Percentiles rank a stretch among this genome's conserved stretches.
Conservation (phyloP, 2,329 filamentous ascomycete genomes). For the Stenocarpella maydis region DNA sequence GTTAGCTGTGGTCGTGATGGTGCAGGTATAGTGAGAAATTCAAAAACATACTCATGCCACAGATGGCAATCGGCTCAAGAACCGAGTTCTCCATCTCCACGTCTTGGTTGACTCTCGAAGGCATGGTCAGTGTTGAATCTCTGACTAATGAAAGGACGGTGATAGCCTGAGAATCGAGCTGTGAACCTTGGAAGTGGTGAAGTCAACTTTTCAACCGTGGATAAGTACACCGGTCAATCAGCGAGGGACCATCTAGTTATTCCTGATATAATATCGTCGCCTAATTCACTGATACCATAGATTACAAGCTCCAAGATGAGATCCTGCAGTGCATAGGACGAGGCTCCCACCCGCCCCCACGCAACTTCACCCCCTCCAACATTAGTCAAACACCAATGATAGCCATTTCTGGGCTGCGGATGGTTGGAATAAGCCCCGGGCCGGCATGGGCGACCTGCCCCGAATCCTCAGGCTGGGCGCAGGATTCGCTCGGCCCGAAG, state of each 20-base stretch:
- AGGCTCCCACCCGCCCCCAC: too few species aligned
- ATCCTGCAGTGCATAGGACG: neutral
- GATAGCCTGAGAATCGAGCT: neutral
- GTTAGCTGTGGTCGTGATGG: neutral
- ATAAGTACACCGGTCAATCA: neutral
- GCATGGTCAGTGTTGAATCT: neutral
- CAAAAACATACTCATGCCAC: neutral
- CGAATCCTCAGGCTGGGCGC: neutral
- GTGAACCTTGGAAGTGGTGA: neutral
- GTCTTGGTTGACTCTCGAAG: neutral
- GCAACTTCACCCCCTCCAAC: neutral
- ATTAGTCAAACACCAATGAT: neutral
- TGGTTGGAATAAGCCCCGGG: neutral
- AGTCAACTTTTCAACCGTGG: neutral
- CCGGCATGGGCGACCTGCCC: too few species aligned
- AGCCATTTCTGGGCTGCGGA: neutral
- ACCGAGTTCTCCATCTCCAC: neutral
- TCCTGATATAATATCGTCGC: neutral
- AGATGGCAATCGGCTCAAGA: neutral
- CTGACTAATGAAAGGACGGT: neutral
- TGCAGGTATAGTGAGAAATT: neutral
- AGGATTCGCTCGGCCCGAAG: neutral
- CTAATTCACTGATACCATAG: neutral
- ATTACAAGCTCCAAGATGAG: neutral
- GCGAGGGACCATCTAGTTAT: neutral